A percentile compares a stretch with the other conserved stretches of the same genome.
phyloP scores from a whole-genome alignment of 2,329 filamentous ascomycete species.

The Chaetomium globosum region DNA sequence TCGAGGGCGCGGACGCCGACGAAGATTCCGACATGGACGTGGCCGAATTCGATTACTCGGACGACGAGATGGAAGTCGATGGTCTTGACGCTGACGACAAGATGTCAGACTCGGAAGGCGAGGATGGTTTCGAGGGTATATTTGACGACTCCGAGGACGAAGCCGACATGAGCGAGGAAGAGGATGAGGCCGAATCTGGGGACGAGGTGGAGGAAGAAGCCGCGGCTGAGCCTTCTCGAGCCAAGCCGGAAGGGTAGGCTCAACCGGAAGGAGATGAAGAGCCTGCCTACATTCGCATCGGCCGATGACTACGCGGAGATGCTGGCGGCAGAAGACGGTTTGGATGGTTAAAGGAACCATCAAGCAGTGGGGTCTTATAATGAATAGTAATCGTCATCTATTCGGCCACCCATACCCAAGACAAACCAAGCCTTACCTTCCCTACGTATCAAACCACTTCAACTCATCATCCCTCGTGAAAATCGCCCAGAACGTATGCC shows the following conservation, averaged over 20 bases:
- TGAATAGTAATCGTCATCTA: neutral
- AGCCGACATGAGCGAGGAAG: slow-evolving; percentile 35
- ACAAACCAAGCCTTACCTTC: neutral
- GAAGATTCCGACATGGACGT: slow-evolving; percentile 53
- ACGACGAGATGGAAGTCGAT: slow-evolving; percentile 42
- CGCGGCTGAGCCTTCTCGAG: slow-evolving; percentile 42
- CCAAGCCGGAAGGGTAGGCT: slow-evolving; percentile 52
- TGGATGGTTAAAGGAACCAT: slow-evolving; percentile 32
- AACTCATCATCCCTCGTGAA: slow-evolving; percentile 51
- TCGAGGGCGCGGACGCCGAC: slow-evolving; percentile 54
- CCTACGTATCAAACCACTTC: slow-evolving; percentile 58
- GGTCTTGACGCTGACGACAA: slow-evolving; percentile 43
- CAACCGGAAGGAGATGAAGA: slow-evolving; percentile 83
- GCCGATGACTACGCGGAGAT: slow-evolving; percentile 91
- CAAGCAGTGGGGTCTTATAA: neutral
- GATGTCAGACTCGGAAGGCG: slow-evolving; percentile 46
- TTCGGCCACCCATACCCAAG: neutral
- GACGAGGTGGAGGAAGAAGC: slow-evolving; percentile 44
- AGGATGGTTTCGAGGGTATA: slow-evolving; percentile 45
- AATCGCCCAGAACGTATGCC: slow-evolving; percentile 50
- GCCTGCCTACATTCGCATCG: slow-evolving; percentile 88
- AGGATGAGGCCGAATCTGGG: slow-evolving; percentile 34
- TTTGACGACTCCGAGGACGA: slow-evolving; percentile 48
- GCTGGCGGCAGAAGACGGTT: slow-evolving; percentile 67
- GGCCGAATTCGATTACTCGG: slow-evolving; percentile 51